Evolutionary conservation across 2,329 filamentous ascomycete genomes (phyloP), one percentile per base, ranked within the genome.

Genomic region (Apiospora koreana): DNA sequence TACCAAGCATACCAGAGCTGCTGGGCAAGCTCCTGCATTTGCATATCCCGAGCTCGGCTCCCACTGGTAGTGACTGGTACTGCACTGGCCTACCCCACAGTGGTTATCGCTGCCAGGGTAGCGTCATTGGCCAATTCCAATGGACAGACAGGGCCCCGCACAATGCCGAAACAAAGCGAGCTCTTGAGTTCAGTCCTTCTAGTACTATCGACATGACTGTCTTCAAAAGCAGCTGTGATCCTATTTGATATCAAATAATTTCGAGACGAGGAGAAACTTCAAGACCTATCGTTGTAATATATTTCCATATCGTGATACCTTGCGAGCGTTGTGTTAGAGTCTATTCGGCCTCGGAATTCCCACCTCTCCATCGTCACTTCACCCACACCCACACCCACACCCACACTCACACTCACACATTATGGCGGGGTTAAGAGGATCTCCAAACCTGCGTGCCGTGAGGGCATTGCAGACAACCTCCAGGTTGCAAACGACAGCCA

Each of bases 401-500:
- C 43, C 35, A 42, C n/a, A n/a, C n/a, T n/a, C n/a, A n/a, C n/a
- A n/a, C n/a, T n/a, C n/a, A n/a, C n/a, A n/a, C 42, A 67, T 23
- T 41, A 67, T 67, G 65, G 65, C 65, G 65, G 65, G 65, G 65
- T 35, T 43, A n/a, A 35, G 65, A 67, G 31, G 65, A 43, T 45
- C 18, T 23, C 35, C 65, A 14, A 46, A 23, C n/a, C n/a, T 68
- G 31, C 54, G 38, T 38, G 54, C 31, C 54, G 54, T 62, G 31
- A 35, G 54, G 18, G 31, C 54, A 14, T 25, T 41, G 50, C 50
- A 35, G 25, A 21, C 50, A 16, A 58, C 50, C 28, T 35, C 50
- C 28, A 58, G 18, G 72, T 77, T 38, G 68, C 73, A 41, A 75
- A 75, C 45, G 74, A 69, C 21, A 68, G 78, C 41, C 77, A 75